Conservation (phyloP, 345 rosid genomes). For the rapeseed (Brassica napus) region DNA sequence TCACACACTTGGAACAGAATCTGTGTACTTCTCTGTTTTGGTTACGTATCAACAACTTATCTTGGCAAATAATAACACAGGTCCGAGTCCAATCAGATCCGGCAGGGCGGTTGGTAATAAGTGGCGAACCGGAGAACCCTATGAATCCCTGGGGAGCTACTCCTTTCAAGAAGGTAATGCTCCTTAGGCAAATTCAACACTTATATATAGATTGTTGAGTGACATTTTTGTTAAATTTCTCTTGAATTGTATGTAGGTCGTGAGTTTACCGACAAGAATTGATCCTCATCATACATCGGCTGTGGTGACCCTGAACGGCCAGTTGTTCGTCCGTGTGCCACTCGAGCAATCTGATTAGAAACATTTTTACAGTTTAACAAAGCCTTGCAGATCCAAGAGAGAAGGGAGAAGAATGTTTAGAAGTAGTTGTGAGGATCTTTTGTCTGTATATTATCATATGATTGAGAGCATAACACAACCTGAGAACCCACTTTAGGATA, state of each 20-base stretch:
- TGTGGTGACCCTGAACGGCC: slow-evolving; percentile 84
- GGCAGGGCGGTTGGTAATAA: slow-evolving; percentile 83
- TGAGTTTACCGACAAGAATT: slow-evolving; percentile 75
- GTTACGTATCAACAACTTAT: neutral
- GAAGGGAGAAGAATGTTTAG: neutral
- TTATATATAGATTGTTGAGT: slow-evolving; percentile 1
- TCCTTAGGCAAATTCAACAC: too few relatives aligned
- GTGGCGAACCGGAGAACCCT: slow-evolving; percentile 88
- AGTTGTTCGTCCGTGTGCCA: slow-evolving; percentile 77
- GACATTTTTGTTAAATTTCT: neutral
- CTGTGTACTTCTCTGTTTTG: neutral
- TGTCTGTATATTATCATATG: too few relatives aligned
- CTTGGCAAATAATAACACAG: slow-evolving; percentile 41
- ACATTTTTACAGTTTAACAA: slow-evolving; percentile 28
- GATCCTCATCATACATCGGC: slow-evolving; percentile 89
- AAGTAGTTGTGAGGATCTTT: too few relatives aligned
- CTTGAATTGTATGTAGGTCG: slow-evolving; percentile 56
- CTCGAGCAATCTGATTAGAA: slow-evolving; percentile 52
- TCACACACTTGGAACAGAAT: neutral
- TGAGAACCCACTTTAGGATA: neutral
- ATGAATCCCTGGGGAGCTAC: slow-evolving; percentile 95
- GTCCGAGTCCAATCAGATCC: slow-evolving; percentile 97
- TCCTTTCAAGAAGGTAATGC: slow-evolving; percentile 78
- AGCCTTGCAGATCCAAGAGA: slow-evolving; percentile 7
- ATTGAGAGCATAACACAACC: too few relatives aligned